These are phyloP conservation scores for Domatiomyces globalis DNA, from an alignment of 2,329 filamentous ascomycete species.

Conservation along the genomic window DNA sequence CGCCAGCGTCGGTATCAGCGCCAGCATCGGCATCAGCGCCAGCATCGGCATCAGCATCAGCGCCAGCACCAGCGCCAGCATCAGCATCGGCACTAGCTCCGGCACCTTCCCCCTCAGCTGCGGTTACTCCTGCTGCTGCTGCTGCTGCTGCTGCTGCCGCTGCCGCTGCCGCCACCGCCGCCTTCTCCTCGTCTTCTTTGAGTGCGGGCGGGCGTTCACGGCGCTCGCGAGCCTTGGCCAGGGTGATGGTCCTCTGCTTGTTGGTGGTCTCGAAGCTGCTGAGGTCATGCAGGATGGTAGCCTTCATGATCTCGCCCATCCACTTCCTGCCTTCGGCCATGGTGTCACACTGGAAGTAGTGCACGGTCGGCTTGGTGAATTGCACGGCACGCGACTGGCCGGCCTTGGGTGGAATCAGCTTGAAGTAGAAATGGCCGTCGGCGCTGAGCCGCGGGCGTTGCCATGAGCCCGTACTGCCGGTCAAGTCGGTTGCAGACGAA, in stretches of 20 bases:
- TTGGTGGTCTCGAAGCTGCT: conserved; percentile 67
- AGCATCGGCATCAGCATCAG: background rate
- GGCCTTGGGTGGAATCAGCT: conserved; percentile 78
- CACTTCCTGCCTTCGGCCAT: conserved; percentile 76
- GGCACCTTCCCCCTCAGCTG: too few relatives aligned
- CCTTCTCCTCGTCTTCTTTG: conserved; percentile 38
- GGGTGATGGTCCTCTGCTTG: conserved; percentile 89
- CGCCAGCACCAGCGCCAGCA: background rate
- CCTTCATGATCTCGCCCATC: conserved; percentile 99
- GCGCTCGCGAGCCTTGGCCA: conserved; percentile 76
- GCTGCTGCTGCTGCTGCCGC: background rate
- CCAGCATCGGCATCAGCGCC: too few relatives aligned
- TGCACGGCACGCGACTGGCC: conserved; percentile 83
- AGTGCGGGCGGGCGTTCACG: conserved; percentile 79
- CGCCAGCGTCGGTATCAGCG: too few relatives aligned
- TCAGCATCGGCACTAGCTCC: background rate
- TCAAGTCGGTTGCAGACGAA: conserved; percentile 21
- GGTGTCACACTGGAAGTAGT: conserved; percentile 94
- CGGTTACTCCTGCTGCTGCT: background rate
- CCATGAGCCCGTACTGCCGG: conserved; percentile 7
- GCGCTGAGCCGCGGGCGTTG: conserved; percentile 20
- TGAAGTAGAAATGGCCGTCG: conserved; percentile 89
- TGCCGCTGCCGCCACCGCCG: too few relatives aligned
- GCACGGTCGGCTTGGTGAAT: conserved; percentile 92
- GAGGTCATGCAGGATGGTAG: conserved; percentile 84